Evolutionary conservation across 371 early-diverging fungal genomes (phyloP).

Genomic region (Haplosporangium sp.): DNA sequence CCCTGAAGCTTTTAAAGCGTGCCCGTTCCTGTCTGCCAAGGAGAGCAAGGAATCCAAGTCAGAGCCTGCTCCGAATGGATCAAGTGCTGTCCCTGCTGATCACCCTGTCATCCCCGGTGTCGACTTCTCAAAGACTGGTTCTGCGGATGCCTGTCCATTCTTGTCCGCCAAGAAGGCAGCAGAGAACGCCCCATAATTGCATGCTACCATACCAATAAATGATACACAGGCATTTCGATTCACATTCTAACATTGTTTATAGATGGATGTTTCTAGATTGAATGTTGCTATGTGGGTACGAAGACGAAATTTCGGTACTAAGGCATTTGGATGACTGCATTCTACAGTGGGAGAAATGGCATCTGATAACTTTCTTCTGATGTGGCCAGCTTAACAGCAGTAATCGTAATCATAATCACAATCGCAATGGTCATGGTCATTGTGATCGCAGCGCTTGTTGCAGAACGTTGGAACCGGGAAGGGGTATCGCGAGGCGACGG

Average conservation of each 20-base stretch:
- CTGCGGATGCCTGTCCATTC: constrained; percentile 36
- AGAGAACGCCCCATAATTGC: not conserved
- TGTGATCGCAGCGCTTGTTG: constrained; percentile 3
- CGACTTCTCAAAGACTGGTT: constrained; percentile 28
- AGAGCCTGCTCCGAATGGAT: not conserved
- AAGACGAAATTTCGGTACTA: too few species aligned
- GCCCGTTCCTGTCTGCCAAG: constrained; percentile 44
- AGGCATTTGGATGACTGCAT: too few species aligned
- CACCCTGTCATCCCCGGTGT: constrained; percentile 42
- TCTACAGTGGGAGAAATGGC: too few species aligned
- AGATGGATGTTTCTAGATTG: too few species aligned
- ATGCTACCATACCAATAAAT: too few species aligned
- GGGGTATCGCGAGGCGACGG: constrained; percentile 24
- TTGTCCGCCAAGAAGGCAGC: constrained; percentile 14
- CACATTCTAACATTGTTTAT: too few species aligned
- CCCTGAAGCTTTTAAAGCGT: constrained; percentile 32
- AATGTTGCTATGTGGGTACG: too few species aligned
- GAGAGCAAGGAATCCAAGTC: not conserved
- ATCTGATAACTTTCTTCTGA: too few species aligned
- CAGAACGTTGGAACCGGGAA: constrained; percentile 8
- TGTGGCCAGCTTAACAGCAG: not conserved
- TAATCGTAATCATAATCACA: not conserved
- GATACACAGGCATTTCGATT: too few species aligned
- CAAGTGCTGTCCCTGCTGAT: constrained; percentile 22
- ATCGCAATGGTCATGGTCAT: not conserved